Evolutionary conservation across 169 alveolate genomes (phyloP), one percentile per base, ranked within the genome.

Genomic region (Plasmodium ovale): DNA sequence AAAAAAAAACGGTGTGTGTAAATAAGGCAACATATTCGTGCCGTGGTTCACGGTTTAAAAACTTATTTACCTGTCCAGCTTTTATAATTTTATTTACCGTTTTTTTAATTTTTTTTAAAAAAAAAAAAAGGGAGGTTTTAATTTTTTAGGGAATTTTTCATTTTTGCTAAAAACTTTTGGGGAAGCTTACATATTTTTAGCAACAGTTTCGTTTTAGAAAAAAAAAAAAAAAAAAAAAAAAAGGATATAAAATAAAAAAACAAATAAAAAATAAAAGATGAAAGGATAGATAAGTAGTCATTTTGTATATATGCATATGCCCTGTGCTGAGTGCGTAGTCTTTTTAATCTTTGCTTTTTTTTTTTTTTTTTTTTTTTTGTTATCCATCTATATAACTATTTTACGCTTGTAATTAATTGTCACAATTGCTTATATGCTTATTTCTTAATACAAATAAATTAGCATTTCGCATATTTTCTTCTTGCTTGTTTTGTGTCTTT

Each of bases 181-280:
- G 39, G 77, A 59, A 77, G 72, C 71, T 62, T 77, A 21, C 72
- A 68, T 68, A 77, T 77, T 60, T 54, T 77, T 77, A 77, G 73
- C 77, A 77, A 77, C 59, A 77, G 56, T 35, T 62, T 47, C 56
- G 69, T 44, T 33, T 77, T 27, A 77, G 72, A 35, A 33, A 67
- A 60, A 77, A 60, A 77, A 60, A 44, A 67, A 47, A 67, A 59
- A 33, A 74, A 58, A 54, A 72, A 72, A 72, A 35, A 56, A 56
- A 25, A 35, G n/a, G n/a, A n/a, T n/a, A n/a, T n/a, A n/a, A n/a
- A n/a, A n/a, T n/a, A n/a, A n/a, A n/a, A n/a, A n/a, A n/a, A n/a
- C n/a, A n/a, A n/a, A n/a, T n/a, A n/a, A n/a, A n/a, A n/a, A n/a
- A n/a, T n/a, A n/a, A n/a, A n/a, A n/a, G n/a, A n/a, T n/a, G 29